A percentile compares a stretch with the other conserved stretches of the same genome.
phyloP scores from a whole-genome alignment of 2,329 filamentous ascomycete species.

The Aureobasidium sp. region DNA sequence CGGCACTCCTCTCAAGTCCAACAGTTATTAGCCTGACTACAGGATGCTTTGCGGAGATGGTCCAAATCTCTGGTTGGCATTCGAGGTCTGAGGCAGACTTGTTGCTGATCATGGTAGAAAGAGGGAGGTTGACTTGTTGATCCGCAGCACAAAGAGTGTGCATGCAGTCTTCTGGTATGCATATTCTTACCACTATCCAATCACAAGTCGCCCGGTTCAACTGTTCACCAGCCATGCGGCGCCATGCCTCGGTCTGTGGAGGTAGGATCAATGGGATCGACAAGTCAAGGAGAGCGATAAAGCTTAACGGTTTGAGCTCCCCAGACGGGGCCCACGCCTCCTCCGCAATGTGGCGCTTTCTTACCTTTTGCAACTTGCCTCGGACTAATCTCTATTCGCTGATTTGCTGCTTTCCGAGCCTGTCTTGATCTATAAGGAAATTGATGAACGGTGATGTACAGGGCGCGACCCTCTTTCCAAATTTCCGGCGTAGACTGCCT shows the following conservation, averaged over 20 bases:
- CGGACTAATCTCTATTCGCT: neutral
- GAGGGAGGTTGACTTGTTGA: neutral
- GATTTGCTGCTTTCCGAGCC: neutral
- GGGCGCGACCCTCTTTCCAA: neutral
- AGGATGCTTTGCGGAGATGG: neutral
- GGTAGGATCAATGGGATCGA: neutral
- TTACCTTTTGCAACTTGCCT: neutral
- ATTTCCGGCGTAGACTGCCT: neutral
- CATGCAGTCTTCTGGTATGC: neutral
- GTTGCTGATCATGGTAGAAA: neutral
- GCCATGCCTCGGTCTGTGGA: slow-evolving; percentile 13
- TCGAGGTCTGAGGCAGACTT: neutral
- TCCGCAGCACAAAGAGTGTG: neutral
- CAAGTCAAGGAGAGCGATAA: neutral
- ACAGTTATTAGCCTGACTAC: neutral
- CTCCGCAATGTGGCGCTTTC: slow-evolving; percentile 11
- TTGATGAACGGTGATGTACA: neutral
- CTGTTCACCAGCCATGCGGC: neutral
- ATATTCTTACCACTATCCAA: neutral
- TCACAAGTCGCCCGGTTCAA: neutral
- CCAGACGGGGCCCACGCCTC: neutral
- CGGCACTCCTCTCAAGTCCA: neutral
- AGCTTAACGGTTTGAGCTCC: slow-evolving; percentile 11
- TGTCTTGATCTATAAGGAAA: neutral
- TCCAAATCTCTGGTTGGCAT: neutral